Conservation (phyloP, 2,329 filamentous ascomycete genomes). For the Sordariomycetes sp. region DNA sequence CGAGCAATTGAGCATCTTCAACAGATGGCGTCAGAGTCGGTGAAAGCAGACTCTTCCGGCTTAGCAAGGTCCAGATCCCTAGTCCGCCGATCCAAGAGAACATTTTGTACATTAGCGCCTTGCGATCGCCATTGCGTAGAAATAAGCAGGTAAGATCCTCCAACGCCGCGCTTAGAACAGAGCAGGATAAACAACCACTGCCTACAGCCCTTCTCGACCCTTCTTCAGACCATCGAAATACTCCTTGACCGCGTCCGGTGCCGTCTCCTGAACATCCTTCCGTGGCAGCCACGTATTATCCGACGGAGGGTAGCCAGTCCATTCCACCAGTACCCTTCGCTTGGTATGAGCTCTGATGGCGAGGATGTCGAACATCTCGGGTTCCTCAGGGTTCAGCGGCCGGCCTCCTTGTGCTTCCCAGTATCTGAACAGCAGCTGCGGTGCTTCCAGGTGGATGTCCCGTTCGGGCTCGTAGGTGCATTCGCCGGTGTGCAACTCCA, state of each 20-base stretch:
- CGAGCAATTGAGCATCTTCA: no score
- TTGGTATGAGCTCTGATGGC: slow-evolving; percentile 20
- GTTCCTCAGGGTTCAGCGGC: slow-evolving; percentile 18
- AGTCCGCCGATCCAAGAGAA: no score
- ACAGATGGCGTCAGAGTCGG: no score
- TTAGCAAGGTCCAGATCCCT: no score
- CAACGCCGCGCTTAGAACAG: no score
- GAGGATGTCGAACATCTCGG: slow-evolving; percentile 20
- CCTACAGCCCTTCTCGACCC: no score
- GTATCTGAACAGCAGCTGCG: slow-evolving; percentile 18
- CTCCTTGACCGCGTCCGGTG: slow-evolving; percentile 13
- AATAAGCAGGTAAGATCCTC: no score
- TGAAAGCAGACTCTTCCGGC: no score
- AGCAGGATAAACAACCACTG: no score
- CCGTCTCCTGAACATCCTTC: slow-evolving; percentile 14
- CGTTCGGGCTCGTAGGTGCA: slow-evolving; percentile 24
- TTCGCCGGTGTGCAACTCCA: slow-evolving; percentile 19
- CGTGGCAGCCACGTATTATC: slow-evolving; percentile 20
- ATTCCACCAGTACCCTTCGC: slow-evolving; percentile 21
- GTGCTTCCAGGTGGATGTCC: slow-evolving; percentile 21
- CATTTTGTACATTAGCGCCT: no score
- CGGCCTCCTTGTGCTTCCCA: slow-evolving; percentile 20
- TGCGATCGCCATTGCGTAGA: no score
- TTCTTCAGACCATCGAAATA: slow-evolving; percentile 11
- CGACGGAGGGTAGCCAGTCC: slow-evolving; percentile 20